Evolutionary conservation across 331 rosid genomes (phyloP).

Genomic region (Quercus tomentella): DNA sequence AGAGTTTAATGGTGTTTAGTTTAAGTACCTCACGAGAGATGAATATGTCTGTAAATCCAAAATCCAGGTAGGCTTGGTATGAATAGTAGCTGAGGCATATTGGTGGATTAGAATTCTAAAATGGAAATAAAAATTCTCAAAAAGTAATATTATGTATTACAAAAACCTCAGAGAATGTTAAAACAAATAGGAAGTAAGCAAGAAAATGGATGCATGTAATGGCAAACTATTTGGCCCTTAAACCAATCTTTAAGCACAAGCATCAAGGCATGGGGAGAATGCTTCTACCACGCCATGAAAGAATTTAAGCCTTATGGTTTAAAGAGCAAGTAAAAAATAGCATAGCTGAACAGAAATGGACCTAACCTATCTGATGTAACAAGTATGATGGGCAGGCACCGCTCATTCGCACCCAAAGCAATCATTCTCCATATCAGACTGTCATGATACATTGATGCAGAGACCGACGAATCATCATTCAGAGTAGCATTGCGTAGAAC

Average conservation of each 20-base stretch:
- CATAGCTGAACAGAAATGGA: constrained; percentile 14
- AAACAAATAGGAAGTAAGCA: constrained; percentile 3
- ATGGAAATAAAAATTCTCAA: constrained; percentile 10
- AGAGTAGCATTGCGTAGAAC: constrained; percentile 64
- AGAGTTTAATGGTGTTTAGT: not conserved
- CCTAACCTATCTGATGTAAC: constrained; percentile 83
- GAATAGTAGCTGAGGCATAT: constrained; percentile 79
- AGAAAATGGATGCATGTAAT: not conserved
- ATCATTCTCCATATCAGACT: constrained; percentile 86
- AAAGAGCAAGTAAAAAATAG: not conserved
- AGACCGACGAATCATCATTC: constrained; percentile 49
- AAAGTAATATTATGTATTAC: constrained; percentile 2
- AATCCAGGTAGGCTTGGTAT: constrained; percentile 86
- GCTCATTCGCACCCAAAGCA: constrained; percentile 79
- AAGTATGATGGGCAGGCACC: constrained; percentile 63
- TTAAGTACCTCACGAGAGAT: constrained; percentile 89
- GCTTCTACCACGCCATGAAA: not conserved
- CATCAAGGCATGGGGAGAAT: constrained; percentile 2
- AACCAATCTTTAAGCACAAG: not conserved
- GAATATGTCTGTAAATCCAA: constrained; percentile 88
- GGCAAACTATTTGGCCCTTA: not conserved
- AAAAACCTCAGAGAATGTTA: not conserved
- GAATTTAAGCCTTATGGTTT: not conserved
- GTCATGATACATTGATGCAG: constrained; percentile 80
- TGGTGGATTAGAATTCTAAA: constrained; percentile 24